Conservation (phyloP, 2,329 filamentous ascomycete genomes). For the Diaporthe capsici region DNA sequence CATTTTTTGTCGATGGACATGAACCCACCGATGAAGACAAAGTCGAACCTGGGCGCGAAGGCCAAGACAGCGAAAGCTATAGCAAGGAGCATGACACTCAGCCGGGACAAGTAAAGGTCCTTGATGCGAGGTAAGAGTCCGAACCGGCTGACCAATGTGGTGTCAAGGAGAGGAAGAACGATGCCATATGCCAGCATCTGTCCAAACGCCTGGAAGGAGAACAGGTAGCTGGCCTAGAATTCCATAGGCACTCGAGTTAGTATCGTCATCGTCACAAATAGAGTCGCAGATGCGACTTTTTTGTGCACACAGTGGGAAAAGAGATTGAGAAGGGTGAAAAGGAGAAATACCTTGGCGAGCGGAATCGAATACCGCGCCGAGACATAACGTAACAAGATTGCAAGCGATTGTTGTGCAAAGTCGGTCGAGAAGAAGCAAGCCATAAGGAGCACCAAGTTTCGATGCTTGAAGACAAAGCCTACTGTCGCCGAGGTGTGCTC, state of each 20-base stretch:
- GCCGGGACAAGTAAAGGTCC: not conserved
- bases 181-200: conserved; percentile 16
- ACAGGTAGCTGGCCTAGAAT: not conserved
- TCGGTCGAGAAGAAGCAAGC: conserved; percentile 4
- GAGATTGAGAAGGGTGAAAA: not conserved
- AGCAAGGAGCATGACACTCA: not conserved
- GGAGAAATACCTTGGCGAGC: not conserved
- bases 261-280: not conserved
- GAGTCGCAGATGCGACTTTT: too few relatives aligned
- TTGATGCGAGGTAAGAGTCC: conserved; percentile 1
- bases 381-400: not conserved
- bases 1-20: not conserved
- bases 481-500: not conserved
- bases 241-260: not conserved
- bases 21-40: conserved; percentile 6
- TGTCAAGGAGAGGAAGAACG: conserved; percentile 10
- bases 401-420: not conserved
- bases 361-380: not conserved
- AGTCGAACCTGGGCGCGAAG: not conserved
- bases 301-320: not conserved
- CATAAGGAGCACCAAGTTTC: conserved; percentile 3
- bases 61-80: not conserved
- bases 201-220: conserved; percentile 15
- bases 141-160: not conserved
- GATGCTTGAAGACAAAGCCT: not conserved